Conservation (phyloP, 2,329 filamentous ascomycete species). For the Claviceps pusilla region DNA sequence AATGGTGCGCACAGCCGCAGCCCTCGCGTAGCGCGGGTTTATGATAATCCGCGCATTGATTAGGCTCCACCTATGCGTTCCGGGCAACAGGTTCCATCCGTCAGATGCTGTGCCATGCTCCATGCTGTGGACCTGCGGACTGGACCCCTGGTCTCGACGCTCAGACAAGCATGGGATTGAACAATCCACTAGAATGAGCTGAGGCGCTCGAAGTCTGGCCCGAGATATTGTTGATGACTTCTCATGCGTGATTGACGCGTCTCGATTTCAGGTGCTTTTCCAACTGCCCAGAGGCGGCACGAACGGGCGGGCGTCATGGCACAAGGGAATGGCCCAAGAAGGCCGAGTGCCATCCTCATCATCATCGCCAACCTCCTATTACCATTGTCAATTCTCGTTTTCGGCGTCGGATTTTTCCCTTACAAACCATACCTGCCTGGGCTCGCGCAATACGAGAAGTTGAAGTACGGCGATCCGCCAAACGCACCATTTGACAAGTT, state of each 20-base stretch:
- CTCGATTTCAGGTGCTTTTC: background rate
- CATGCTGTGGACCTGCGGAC: too few species aligned
- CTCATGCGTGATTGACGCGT: background rate
- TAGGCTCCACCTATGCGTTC: too few species aligned
- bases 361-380: slow-evolving; percentile 61
- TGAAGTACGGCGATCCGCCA: slow-evolving; percentile 40
- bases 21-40: too few species aligned
- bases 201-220: background rate
- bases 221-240: background rate
- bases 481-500: slow-evolving; percentile 70
- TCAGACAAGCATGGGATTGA: background rate
- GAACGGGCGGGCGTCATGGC: slow-evolving; percentile 11
- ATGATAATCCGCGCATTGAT: too few species aligned
- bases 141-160: background rate
- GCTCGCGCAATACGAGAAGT: slow-evolving; percentile 51
- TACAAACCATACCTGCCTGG: slow-evolving; percentile 91
- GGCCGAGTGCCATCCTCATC: slow-evolving; percentile 30
- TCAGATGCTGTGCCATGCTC: background rate
- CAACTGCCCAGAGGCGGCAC: background rate
- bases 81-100: slow-evolving; percentile 1
- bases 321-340: slow-evolving; percentile 12
- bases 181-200: background rate
- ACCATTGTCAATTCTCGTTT: slow-evolving; percentile 57
- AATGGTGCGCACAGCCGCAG: too few species aligned
- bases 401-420: slow-evolving; percentile 88